A percentile compares a stretch with the other conserved stretches of the same genome.
phyloP scores from a whole-genome alignment of 257 asterid species.

The Solanum rostratum region DNA sequence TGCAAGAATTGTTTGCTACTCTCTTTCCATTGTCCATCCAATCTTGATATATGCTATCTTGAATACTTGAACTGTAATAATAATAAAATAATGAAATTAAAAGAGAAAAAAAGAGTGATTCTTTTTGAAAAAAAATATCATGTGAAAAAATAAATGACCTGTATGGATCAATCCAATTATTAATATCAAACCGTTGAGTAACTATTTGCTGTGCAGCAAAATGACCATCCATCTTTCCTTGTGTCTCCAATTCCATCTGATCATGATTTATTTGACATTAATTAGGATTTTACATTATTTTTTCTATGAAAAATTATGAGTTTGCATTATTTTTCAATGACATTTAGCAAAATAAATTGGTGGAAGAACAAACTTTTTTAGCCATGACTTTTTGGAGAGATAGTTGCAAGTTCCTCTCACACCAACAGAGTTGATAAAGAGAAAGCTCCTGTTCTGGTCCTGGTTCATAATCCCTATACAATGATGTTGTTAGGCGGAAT shows the following conservation, averaged over 20 bases:
- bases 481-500: too few relatives aligned
- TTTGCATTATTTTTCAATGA: too few relatives aligned
- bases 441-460: conserved; percentile 29
- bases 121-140: neutral
- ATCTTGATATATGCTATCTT: neutral
- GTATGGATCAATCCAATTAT: neutral
- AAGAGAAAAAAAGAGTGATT: neutral
- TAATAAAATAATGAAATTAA: neutral
- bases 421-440: conserved; percentile 46
- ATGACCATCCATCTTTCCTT: neutral
- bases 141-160: neutral
- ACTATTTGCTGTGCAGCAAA: neutral
- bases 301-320: too few relatives aligned
- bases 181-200: neutral
- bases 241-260: conserved; percentile 16
- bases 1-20: neutral
- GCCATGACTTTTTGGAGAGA: conserved; percentile 19
- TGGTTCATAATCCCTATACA: conserved; percentile 37
- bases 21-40: neutral
- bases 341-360: neutral
- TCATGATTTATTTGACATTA: neutral
- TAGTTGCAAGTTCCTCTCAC: conserved; percentile 35
- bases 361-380: neutral
- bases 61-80: neutral
- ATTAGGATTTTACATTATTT: neutral